Percentiles rank a stretch among this genome's conserved stretches.
Evolutionary conservation across 2,329 filamentous ascomycete genomes (phyloP).

Genomic region (Curvularia spicifera): DNA sequence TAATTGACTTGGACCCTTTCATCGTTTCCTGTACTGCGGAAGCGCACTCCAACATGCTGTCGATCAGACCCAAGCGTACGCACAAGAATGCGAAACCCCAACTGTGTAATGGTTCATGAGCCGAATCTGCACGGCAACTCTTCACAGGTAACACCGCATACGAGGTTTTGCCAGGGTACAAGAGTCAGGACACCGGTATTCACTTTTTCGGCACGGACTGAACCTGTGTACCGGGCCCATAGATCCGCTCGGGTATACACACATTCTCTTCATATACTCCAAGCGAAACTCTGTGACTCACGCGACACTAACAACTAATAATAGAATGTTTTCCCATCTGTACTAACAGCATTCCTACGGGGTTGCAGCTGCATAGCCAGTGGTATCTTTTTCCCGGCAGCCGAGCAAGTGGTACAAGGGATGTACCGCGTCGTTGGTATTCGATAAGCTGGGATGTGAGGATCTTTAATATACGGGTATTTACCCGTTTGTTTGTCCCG

Average conservation of each 20-base stretch:
- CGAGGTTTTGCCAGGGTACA: background rate
- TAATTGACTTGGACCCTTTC: background rate
- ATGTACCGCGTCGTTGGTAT: background rate
- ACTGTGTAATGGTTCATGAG: conserved; percentile 8
- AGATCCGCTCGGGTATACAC: background rate
- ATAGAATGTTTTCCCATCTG: background rate
- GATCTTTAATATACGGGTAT: conserved; percentile 4
- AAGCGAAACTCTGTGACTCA: too few species aligned
- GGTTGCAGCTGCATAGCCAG: conserved; percentile 6
- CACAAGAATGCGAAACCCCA: background rate
- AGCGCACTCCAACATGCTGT: background rate
- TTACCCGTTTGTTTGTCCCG: conserved; percentile 16
- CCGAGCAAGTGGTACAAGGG: background rate
- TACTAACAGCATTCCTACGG: conserved; percentile 2
- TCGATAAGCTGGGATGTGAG: background rate
- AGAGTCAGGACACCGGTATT: background rate
- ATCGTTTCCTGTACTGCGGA: background rate
- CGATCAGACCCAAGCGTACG: background rate
- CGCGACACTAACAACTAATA: background rate
- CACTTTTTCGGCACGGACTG: background rate
- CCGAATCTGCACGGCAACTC: background rate
- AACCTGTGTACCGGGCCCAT: background rate
- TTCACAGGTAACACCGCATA: background rate
- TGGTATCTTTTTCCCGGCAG: background rate
- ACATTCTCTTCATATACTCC: background rate